Conservation (phyloP, 73 alveolate genomes). For the Diophrys appendiculata region DNA sequence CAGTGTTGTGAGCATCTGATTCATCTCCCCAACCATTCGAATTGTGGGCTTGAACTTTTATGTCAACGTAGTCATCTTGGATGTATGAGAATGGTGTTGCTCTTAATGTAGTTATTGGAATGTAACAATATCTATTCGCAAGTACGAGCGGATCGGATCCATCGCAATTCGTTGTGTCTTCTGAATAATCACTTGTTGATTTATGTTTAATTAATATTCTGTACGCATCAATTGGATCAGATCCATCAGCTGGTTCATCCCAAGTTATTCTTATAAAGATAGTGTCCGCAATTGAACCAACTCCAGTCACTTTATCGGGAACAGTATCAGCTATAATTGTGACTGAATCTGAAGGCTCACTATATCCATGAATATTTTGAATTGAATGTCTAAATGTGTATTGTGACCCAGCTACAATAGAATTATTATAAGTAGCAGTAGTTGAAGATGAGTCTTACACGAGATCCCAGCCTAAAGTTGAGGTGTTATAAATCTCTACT, state of each 20-base stretch:
- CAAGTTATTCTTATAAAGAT: constrained; percentile 23
- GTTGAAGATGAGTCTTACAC: neutral
- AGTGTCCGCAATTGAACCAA: constrained; percentile 8
- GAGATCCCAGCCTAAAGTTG: constrained; percentile 1
- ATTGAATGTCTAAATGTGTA: neutral
- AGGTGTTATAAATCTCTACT: constrained; percentile 6
- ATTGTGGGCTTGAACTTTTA: constrained; percentile 2
- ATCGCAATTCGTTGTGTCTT: constrained; percentile 37
- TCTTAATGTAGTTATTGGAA: constrained; percentile 25
- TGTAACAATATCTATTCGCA: constrained; percentile 15
- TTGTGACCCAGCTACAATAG: neutral
- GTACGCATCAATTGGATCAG: constrained; percentile 25
- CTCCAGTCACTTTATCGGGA: constrained; percentile 15
- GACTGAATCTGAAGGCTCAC: constrained; percentile 12
- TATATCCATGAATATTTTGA: constrained; percentile 32
- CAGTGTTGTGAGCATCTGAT: constrained; percentile 22
- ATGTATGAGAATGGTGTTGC: neutral
- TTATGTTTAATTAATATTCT: constrained; percentile 19
- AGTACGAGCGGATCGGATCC: constrained; percentile 3
- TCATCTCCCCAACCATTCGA: constrained; percentile 33
- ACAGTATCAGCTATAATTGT: constrained; percentile 20
- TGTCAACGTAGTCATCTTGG: neutral
- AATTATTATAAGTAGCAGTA: neutral
- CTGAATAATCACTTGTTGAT: constrained; percentile 6
- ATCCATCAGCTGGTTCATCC: constrained; percentile 26